These are phyloP conservation scores for Xerocomus spinulosus DNA, from an alignment of 768 basidiomycete genomes.

Conservation along the genomic window DNA sequence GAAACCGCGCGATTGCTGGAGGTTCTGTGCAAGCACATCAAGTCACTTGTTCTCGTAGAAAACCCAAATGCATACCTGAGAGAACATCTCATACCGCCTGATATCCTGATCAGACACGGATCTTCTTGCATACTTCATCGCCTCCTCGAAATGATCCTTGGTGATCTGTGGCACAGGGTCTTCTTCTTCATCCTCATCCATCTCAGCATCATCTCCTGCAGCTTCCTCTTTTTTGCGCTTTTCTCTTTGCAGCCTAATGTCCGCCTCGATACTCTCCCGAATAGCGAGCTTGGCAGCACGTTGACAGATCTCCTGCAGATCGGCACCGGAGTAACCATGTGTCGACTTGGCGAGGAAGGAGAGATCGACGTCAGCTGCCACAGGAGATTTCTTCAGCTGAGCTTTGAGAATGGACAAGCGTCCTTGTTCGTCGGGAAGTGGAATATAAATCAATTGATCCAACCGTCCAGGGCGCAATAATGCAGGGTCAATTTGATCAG, in stretches of 20 bases:
- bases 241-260: slow-evolving; percentile 76
- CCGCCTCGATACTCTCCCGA: slow-evolving; percentile 89
- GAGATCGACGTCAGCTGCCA: slow-evolving; percentile 80
- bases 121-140: slow-evolving; percentile 95
- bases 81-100: slow-evolving; percentile 97
- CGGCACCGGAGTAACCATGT: slow-evolving; percentile 98
- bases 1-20: slow-evolving; percentile 88
- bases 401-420: slow-evolving; percentile 91
- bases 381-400: slow-evolving; percentile 85
- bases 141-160: slow-evolving; percentile 94
- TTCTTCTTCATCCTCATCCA: slow-evolving; percentile 65
- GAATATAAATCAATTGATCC: slow-evolving; percentile 99
- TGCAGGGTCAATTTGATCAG: slow-evolving; percentile 92
- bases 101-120: slow-evolving; percentile 97
- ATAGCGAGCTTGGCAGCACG: slow-evolving; percentile 97
- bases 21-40: slow-evolving; percentile 50
- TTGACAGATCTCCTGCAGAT: slow-evolving; percentile 99
- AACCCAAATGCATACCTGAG: slow-evolving; percentile 54
- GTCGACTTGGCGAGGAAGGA: slow-evolving; percentile 85
- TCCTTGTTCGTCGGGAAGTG: slow-evolving; percentile 91
- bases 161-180: slow-evolving; percentile 92
- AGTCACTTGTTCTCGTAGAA: neutral
- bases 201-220: slow-evolving; percentile 60
- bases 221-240: slow-evolving; percentile 78
- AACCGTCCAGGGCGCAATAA: slow-evolving; percentile 96